Base-by-base conservation (phyloP, 2,329 filamentous ascomycete species). In the Colletotrichum tropicicola region DNA sequence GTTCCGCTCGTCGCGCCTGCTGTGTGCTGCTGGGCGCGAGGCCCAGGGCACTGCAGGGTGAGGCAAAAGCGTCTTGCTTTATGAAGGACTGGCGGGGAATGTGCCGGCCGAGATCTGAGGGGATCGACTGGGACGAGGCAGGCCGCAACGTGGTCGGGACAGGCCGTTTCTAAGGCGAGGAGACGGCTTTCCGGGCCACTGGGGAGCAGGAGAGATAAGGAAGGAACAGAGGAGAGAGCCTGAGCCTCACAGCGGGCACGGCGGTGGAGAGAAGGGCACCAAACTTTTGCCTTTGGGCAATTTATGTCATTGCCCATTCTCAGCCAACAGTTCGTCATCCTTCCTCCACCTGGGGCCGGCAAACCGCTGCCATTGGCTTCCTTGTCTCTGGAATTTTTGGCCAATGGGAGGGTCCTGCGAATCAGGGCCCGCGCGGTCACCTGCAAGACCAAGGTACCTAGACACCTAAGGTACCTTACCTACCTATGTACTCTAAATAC, bases 301-400 rank as follows among this genome's bases (percentile, higher is more conserved):
- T 48, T 60, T 48, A 65, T 67, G 65, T 65, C 60, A 65, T 63
- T 51, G 32, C 35, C 51, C 56, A 55, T 55, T 57, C 47, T 53
- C 51, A 55, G 56, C 66, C 66, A 66, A 68, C 66, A 63, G 54
- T 63, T 66, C 66, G 66, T 68, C 66, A 66, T 68, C 21, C 17
- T 30, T 64, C 53, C 53, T 66, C 66, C 66, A 68, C 66, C 62
- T 66, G 66, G 58, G 57, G 13, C 51, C 19, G 12, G 30, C 41
- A 45, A 51, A 51, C 32, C 57, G 25, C 39, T 62, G 49, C 37
- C 23, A 65, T 65, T 65, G 62, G 62, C 21, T 39, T 62, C 41
- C 44, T 30, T 37, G 21, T n/a, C 37, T 45, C 27, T 51, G 44
- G 57, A 45, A 45, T 49, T 65, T 55, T 21, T 41, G 37, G 17